Evolutionary conservation across 495 filamentous ascomycete genomes (phyloP).

Genomic region (Xylaria curta): DNA sequence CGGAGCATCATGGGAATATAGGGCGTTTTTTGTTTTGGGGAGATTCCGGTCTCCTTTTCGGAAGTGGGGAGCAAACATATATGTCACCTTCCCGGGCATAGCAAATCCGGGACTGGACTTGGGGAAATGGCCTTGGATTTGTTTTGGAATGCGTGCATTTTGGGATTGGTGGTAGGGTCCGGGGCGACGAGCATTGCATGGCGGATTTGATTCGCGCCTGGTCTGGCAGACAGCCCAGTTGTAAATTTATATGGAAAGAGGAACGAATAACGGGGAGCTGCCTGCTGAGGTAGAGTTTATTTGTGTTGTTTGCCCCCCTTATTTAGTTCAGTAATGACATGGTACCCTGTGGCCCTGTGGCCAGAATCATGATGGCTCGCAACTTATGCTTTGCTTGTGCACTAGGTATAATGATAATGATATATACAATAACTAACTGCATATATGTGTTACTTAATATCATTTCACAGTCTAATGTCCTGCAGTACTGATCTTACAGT

Average conservation of each 20-base stretch:
- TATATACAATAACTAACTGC: neutral
- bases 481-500: neutral
- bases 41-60: slow-evolving; percentile 4
- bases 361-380: neutral
- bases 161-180: slow-evolving; percentile 27
- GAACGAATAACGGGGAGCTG: slow-evolving; percentile 18
- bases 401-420: neutral
- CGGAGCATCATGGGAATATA: slow-evolving; percentile 22
- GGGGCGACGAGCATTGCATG: slow-evolving; percentile 21
- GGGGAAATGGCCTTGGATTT: slow-evolving; percentile 23
- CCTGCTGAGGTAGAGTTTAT: neutral
- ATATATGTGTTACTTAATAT: neutral
- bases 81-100: slow-evolving; percentile 14
- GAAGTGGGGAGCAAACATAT: slow-evolving; percentile 1
- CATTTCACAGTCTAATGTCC: neutral
- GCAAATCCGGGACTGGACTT: slow-evolving; percentile 22
- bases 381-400: neutral
- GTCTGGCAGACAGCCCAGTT: neutral
- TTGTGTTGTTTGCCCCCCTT: slow-evolving; percentile 1
- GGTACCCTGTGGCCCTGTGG: neutral
- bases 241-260: slow-evolving; percentile 3
- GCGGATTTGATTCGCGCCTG: slow-evolving; percentile 14
- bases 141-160: slow-evolving; percentile 28
- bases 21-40: slow-evolving; percentile 26
- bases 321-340: slow-evolving; percentile 26